Conservation (phyloP, 495 filamentous ascomycete genomes). For the Penicillium arizonense region DNA sequence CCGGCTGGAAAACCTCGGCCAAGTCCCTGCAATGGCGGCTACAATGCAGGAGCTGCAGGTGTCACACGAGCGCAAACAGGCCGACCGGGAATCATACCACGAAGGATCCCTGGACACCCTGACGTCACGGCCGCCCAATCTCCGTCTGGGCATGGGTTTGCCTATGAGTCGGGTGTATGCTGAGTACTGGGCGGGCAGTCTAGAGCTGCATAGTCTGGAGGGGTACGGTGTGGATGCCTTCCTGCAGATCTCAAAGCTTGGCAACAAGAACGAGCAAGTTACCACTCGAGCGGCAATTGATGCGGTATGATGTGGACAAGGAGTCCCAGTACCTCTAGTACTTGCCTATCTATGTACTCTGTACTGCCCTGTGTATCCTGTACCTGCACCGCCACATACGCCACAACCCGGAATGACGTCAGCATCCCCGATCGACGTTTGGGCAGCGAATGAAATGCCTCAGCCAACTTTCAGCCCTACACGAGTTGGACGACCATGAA, state of each 20-base stretch:
- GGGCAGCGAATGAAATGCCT: not conserved
- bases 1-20: slow-evolving; percentile 75
- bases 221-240: slow-evolving; percentile 98
- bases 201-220: slow-evolving; percentile 90
- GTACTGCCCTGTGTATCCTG: not conserved
- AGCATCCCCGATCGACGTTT: not conserved
- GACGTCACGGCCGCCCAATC: slow-evolving; percentile 77
- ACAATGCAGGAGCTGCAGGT: slow-evolving; percentile 83
- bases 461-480: slow-evolving; percentile 7
- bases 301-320: slow-evolving; percentile 59
- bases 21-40: slow-evolving; percentile 89
- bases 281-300: slow-evolving; percentile 86
- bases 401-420: slow-evolving; percentile 5
- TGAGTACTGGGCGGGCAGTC: slow-evolving; percentile 95
- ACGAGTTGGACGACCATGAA: slow-evolving; percentile 28
- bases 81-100: slow-evolving; percentile 33
- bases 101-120: slow-evolving; percentile 73
- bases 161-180: slow-evolving; percentile 95
- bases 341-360: not conserved
- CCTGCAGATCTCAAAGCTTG: slow-evolving; percentile 92
- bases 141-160: slow-evolving; percentile 89
- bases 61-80: slow-evolving; percentile 28
- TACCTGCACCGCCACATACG: not conserved
- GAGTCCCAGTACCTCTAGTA: slow-evolving; percentile 7
- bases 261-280: slow-evolving; percentile 97